Percentiles rank a stretch among this genome's conserved stretches.
Evolutionary conservation across 2,329 filamentous ascomycete genomes (phyloP).

Genomic region (Tolypocladium sp.): DNA sequence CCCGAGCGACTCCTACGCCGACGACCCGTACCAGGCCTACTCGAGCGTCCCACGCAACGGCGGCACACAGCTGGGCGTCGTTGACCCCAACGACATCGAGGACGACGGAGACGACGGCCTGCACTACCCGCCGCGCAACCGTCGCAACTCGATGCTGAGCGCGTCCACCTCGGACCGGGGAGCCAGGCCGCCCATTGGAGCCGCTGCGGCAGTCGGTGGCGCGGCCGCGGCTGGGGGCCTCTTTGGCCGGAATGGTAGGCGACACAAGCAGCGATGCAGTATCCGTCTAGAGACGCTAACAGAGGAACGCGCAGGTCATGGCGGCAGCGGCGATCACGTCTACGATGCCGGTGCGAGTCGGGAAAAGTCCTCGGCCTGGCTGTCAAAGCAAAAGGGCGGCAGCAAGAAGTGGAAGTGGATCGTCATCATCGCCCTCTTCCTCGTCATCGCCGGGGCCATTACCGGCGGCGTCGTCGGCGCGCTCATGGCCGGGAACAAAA

Average conservation of each 20-base stretch:
- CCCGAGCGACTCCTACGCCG: constrained; percentile 38
- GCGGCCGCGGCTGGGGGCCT: constrained; percentile 28
- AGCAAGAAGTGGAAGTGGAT: constrained; percentile 63
- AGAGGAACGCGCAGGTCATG: not conserved
- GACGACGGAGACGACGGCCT: constrained; percentile 87
- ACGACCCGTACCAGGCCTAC: constrained; percentile 60
- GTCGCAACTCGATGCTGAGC: constrained; percentile 51
- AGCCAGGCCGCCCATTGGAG: constrained; percentile 12
- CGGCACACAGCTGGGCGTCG: constrained; percentile 42
- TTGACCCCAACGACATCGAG: constrained; percentile 71
- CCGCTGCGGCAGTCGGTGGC: constrained; percentile 35
- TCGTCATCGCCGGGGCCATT: constrained; percentile 62
- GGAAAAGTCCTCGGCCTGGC: constrained; percentile 9
- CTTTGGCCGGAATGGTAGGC: constrained; percentile 17
- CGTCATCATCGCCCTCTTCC: constrained; percentile 52
- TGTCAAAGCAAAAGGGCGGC: constrained; percentile 34
- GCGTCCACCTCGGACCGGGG: constrained; percentile 34
- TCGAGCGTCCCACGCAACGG: constrained; percentile 31
- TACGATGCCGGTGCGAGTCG: constrained; percentile 4
- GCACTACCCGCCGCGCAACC: constrained; percentile 35
- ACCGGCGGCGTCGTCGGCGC: constrained; percentile 68
- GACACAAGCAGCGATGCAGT: not conserved
- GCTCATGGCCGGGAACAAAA: constrained; percentile 49
- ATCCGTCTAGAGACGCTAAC: not conserved
- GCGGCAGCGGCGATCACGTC: not conserved